These are phyloP conservation scores for Biscutella auriculata DNA, from an alignment of 441 rosid species.

Conservation along the genomic window DNA sequence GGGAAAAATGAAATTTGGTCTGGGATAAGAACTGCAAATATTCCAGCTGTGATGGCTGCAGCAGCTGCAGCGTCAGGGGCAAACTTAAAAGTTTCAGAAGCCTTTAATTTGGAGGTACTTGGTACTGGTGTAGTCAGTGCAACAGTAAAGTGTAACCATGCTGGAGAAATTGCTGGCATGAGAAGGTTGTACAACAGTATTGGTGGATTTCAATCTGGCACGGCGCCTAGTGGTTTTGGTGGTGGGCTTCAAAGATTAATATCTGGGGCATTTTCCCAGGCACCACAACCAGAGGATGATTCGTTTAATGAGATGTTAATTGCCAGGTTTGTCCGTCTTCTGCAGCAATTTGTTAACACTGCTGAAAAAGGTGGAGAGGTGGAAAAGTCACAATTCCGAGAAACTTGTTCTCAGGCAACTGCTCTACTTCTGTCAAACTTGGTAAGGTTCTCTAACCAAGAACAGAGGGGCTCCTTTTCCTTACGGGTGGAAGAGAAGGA, in stretches of 20 bases:
- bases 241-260: conserved; percentile 79
- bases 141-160: conserved; percentile 87
- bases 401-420: conserved; percentile 90
- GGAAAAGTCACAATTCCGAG: conserved; percentile 79
- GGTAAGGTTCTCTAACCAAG: conserved; percentile 34
- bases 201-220: conserved; percentile 77
- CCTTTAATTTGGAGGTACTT: conserved; percentile 91
- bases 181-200: conserved; percentile 87
- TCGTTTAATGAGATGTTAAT: conserved; percentile 83
- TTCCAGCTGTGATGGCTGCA: conserved; percentile 97
- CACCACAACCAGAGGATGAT: conserved; percentile 59
- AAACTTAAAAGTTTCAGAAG: conserved; percentile 67
- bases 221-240: conserved; percentile 46
- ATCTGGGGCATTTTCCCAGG: conserved; percentile 84
- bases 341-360: conserved; percentile 79
- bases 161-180: conserved; percentile 99
- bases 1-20: conserved; percentile 89
- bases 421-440: conserved; percentile 86
- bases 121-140: conserved; percentile 94
- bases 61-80: conserved; percentile 99
- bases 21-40: conserved; percentile 77
- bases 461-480: not conserved
- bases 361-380: conserved; percentile 89
- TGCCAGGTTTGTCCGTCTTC: conserved; percentile 69
- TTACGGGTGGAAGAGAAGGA: not conserved